These are phyloP conservation scores for Colletotrichum magnum DNA, from an alignment of 2,329 filamentous ascomycete genomes.

Conservation along the genomic window DNA sequence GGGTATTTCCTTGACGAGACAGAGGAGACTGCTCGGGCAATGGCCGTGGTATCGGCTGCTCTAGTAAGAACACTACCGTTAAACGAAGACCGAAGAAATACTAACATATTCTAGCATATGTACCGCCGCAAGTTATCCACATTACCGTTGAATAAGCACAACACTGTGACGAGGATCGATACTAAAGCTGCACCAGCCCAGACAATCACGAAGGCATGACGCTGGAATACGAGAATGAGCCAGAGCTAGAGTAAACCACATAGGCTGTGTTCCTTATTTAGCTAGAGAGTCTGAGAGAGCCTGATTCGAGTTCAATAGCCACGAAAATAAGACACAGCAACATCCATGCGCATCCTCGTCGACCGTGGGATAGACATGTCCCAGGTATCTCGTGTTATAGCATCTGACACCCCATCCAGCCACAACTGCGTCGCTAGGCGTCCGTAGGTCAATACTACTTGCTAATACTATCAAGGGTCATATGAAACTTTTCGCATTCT, in stretches of 20 bases:
- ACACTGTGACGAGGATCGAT: not conserved
- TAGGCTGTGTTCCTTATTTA: not conserved
- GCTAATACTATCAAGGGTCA: no score
- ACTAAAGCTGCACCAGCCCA: not conserved
- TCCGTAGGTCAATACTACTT: no score
- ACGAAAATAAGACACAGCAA: no score
- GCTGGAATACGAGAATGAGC: not conserved
- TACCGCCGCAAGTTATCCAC: slow-evolving; percentile 10
- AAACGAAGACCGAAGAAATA: not conserved
- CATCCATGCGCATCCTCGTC: no score
- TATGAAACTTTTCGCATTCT: no score
- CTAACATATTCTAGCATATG: not conserved
- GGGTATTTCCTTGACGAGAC: slow-evolving; percentile 15
- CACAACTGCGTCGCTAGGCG: no score
- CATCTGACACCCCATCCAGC: no score
- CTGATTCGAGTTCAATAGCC: no score
- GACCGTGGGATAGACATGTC: no score
- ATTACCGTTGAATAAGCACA: slow-evolving; percentile 2
- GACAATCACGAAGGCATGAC: slow-evolving; percentile 3
- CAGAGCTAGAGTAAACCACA: not conserved
- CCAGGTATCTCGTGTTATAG: no score
- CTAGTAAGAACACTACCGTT: slow-evolving; percentile 7
- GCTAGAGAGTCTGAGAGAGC: not conserved
- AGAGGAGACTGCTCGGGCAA: not conserved
- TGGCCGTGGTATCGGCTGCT: slow-evolving; percentile 21